Base-by-base conservation (phyloP, 1,284 basidiomycete genomes). In the Mycena citricolor region DNA sequence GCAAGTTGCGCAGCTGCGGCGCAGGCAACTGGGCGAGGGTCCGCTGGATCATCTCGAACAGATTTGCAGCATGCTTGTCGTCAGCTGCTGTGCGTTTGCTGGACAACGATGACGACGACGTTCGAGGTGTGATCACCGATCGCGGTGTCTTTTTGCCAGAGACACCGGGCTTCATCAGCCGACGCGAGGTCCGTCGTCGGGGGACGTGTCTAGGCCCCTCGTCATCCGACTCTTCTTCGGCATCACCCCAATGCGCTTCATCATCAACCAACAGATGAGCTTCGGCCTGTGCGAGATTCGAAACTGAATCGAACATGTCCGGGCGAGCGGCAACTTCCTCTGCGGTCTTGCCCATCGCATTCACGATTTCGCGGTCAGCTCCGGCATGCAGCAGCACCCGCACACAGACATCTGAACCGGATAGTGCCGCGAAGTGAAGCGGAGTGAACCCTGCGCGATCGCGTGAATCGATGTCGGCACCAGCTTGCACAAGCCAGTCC, bases 401-500 rank as follows among this genome's bases (percentile, higher is more conserved):
- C 0, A 81, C 79, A 60, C 90, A 92, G 8, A 77, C 73, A 32
- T 72, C 66, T 16, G 86, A 83, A 19, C 78, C 79, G 14, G 74
- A 74, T 31, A 94, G 68, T 0, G 83, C 86, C 12, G 94, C 90
- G 59, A 95, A 86, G 61, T 95, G 91, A 26, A 98, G 69, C 0
- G 95, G 82, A 0, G 94, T 98, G 60, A 78, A 93, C 5, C 95
- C 95, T 61, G 93, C 97, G 49, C 78, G 74, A 65, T 99, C 97
- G 44, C 90, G 83, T 2, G 78, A 77, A 61, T 98, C 91, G 34
- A 94, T 56, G 55, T 94, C 89, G 23, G 86, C 83, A 12, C 78
- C 83, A 39, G 81, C 85, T 1, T 71, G 64, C 39, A 97, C 68
- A 38, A 99, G 73, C 60, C 89, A 89, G 28, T 71, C 64, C 8